phyloP scores from a whole-genome alignment of 352 stramenopile species.

The Pseudoperonospora humuli region DNA sequence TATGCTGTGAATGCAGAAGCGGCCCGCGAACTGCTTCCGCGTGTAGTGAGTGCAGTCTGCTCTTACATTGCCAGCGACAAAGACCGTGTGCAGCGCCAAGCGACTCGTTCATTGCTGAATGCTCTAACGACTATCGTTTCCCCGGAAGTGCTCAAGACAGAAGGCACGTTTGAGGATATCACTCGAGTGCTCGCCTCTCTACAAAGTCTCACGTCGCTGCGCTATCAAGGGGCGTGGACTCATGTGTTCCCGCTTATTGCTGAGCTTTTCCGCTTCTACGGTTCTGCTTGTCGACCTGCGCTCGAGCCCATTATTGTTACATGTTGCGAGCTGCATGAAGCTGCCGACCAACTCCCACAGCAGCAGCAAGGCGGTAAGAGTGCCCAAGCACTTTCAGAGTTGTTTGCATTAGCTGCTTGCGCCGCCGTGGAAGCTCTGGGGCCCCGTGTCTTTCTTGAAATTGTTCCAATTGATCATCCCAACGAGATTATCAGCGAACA shows the following conservation, averaged over 20 bases:
- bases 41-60: conserved; percentile 64
- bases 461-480: conserved; percentile 66
- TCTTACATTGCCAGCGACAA: conserved; percentile 64
- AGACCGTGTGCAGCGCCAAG: conserved; percentile 52
- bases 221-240: conserved; percentile 74
- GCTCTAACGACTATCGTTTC: conserved; percentile 57
- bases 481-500: conserved; percentile 68
- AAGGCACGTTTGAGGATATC: conserved; percentile 54
- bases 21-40: conserved; percentile 58
- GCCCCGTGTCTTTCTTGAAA: conserved; percentile 54
- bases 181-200: conserved; percentile 65
- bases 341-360: conserved; percentile 58
- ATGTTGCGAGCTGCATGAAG: conserved; percentile 72
- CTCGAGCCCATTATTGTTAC: conserved; percentile 65
- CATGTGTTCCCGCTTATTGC: conserved; percentile 71
- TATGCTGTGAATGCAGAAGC: conserved; percentile 45
- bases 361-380: conserved; percentile 28
- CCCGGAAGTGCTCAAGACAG: conserved; percentile 38
- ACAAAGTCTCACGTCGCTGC: conserved; percentile 73
- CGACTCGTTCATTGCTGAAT: conserved; percentile 50
- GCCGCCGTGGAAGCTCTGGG: conserved; percentile 61
- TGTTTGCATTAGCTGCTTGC: conserved; percentile 58
- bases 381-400: conserved; percentile 35
- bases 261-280: conserved; percentile 69
- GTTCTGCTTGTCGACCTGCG: conserved; percentile 38